These are phyloP conservation scores for Plasmodium blacklocki DNA, from an alignment of 169 alveolate genomes.

Conservation along the genomic window DNA sequence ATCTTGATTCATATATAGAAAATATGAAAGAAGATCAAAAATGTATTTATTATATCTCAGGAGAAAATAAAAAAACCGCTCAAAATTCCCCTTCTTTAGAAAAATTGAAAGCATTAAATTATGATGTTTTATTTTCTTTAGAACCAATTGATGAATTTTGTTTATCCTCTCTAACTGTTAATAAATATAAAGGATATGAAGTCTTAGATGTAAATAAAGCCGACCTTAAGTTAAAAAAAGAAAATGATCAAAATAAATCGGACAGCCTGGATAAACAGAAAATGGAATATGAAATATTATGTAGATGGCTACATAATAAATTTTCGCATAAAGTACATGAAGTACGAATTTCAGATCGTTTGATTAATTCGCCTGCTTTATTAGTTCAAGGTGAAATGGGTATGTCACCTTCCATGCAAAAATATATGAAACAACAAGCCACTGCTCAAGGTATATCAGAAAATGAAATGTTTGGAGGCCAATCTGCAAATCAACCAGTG, in stretches of 20 bases:
- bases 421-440: constrained; percentile 96
- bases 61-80: constrained; percentile 92
- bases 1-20: constrained; percentile 94
- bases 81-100: constrained; percentile 95
- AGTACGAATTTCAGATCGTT: constrained; percentile 92
- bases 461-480: constrained; percentile 87
- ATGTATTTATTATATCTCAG: constrained; percentile 95
- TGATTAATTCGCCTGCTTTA: constrained; percentile 94
- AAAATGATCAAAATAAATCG: constrained; percentile 79
- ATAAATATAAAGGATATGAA: constrained; percentile 93
- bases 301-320: constrained; percentile 92
- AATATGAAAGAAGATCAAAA: constrained; percentile 95
- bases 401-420: constrained; percentile 97
- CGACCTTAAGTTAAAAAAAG: constrained; percentile 93
- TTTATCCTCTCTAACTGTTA: constrained; percentile 90
- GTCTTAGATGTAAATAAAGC: constrained; percentile 95
- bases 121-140: constrained; percentile 94
- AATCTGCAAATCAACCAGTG: constrained; percentile 93
- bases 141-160: constrained; percentile 98
- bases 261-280: constrained; percentile 80
- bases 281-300: constrained; percentile 90
- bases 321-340: constrained; percentile 91
- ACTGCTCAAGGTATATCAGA: constrained; percentile 94
- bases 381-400: constrained; percentile 95
- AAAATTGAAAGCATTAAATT: constrained; percentile 91